Evolutionary conservation across 768 basidiomycete species (phyloP).

Genomic region (Pulveroboletus sp.): DNA sequence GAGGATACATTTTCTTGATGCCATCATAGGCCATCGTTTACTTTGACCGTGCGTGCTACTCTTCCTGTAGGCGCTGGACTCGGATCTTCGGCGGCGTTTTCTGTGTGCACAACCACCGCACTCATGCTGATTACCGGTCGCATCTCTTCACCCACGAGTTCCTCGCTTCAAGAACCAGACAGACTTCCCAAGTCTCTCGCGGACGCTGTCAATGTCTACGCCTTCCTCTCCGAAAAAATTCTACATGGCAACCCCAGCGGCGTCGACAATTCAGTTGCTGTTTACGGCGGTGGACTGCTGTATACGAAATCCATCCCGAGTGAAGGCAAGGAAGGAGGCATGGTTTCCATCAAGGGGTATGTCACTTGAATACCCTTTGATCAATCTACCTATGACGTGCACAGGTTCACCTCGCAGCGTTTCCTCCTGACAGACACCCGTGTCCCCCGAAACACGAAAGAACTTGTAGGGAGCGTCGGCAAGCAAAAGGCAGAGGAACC

Average conservation of each 20-base stretch:
- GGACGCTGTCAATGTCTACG: slow-evolving; percentile 87
- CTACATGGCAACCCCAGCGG: slow-evolving; percentile 97
- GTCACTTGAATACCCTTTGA: slow-evolving; percentile 21
- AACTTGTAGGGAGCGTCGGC: slow-evolving; percentile 87
- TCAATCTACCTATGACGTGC: neutral
- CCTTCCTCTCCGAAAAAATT: slow-evolving; percentile 94
- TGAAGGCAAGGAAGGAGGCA: slow-evolving; percentile 69
- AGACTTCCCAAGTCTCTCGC: slow-evolving; percentile 63
- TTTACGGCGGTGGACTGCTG: slow-evolving; percentile 88
- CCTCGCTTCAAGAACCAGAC: slow-evolving; percentile 40
- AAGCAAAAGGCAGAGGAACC: slow-evolving; percentile 78
- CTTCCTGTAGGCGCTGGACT: slow-evolving; percentile 94
- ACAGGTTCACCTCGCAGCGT: slow-evolving; percentile 84
- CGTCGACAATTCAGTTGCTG: slow-evolving; percentile 93
- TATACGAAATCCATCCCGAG: slow-evolving; percentile 69
- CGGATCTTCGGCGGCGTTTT: slow-evolving; percentile 96
- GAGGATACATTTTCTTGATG: slow-evolving; percentile 8
- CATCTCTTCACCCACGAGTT: slow-evolving; percentile 39
- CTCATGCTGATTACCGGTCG: slow-evolving; percentile 75
- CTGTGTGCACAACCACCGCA: slow-evolving; percentile 78
- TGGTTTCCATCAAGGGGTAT: slow-evolving; percentile 85
- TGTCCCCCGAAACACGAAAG: slow-evolving; percentile 92
- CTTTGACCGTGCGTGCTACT: slow-evolving; percentile 81
- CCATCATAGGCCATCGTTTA: slow-evolving; percentile 62
- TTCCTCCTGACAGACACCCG: slow-evolving; percentile 93